These are phyloP conservation scores for Tetracentron sinense DNA, from an alignment of 164 flowering plant species.

Conservation along the genomic window DNA sequence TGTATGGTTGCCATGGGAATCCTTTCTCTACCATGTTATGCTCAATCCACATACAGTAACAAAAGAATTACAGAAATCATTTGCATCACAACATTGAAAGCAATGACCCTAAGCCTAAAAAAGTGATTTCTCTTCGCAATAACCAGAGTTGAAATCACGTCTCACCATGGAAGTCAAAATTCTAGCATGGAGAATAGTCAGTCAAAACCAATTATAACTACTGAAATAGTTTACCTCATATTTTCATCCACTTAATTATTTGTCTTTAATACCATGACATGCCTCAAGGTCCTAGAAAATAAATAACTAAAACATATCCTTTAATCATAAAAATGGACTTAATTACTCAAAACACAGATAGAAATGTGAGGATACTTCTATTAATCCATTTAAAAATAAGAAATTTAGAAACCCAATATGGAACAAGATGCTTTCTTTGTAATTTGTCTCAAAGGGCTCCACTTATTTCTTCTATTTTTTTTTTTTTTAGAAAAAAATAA, in stretches of 20 bases:
- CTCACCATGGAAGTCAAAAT: constrained; percentile 1
- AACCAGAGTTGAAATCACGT: not conserved
- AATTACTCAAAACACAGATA: not conserved
- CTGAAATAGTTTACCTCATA: constrained; percentile 49
- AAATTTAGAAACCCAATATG: not conserved
- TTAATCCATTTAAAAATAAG: too few relatives aligned
- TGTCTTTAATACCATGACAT: constrained; percentile 71
- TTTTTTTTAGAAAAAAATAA: too few relatives aligned
- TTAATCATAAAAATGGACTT: not conserved
- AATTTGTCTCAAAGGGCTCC: not conserved
- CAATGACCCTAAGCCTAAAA: too few relatives aligned
- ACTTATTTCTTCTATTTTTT: not conserved
- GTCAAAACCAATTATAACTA: not conserved
- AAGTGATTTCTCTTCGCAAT: not conserved
- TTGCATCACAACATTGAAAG: too few relatives aligned
- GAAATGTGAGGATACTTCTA: too few relatives aligned
- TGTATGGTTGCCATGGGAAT: constrained; percentile 66
- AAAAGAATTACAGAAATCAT: too few relatives aligned
- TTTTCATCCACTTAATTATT: constrained; percentile 80
- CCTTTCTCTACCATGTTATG: constrained; percentile 44
- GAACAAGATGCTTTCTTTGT: not conserved
- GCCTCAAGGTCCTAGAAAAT: constrained; percentile 73
- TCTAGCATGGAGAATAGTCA: not conserved
- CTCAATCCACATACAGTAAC: not conserved
- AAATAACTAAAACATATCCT: not conserved